Conservation (phyloP, 129 eudicot species). For the Deinandra increscens region DNA sequence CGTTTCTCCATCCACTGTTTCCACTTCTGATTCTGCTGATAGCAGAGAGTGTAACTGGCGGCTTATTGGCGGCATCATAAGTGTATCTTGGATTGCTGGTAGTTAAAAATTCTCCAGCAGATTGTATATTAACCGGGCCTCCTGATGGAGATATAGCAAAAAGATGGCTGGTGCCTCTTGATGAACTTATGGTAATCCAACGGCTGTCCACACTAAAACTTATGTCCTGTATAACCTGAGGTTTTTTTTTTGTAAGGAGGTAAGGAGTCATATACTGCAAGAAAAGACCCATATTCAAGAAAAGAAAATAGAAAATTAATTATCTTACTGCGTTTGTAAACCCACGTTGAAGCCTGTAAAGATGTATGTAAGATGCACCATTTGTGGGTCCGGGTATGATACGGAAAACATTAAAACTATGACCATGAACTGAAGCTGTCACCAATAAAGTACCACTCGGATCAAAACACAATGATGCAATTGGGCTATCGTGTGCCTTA, state of each 20-base stretch:
- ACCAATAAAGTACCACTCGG: slow-evolving; percentile 85
- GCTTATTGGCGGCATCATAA: slow-evolving; percentile 27
- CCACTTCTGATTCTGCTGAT: slow-evolving; percentile 77
- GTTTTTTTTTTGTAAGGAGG: slow-evolving; percentile 17
- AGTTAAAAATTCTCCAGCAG: slow-evolving; percentile 38
- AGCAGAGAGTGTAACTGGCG: slow-evolving; percentile 53
- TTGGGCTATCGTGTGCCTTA: slow-evolving; percentile 90
- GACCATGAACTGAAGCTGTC: slow-evolving; percentile 94
- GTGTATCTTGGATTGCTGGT: slow-evolving; percentile 30
- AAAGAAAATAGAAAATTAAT: background rate
- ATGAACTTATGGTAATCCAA: slow-evolving; percentile 91
- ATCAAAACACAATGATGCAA: slow-evolving; percentile 76
- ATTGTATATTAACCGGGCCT: slow-evolving; percentile 39
- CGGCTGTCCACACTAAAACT: slow-evolving; percentile 88
- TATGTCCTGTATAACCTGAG: slow-evolving; percentile 84
- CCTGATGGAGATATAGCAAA: slow-evolving; percentile 85
- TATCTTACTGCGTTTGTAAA: slow-evolving; percentile 78
- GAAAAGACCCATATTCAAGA: slow-evolving; percentile 16
- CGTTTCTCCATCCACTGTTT: slow-evolving; percentile 63
- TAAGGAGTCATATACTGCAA: background rate
- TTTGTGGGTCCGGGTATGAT: slow-evolving; percentile 59
- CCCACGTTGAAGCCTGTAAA: slow-evolving; percentile 91
- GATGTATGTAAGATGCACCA: slow-evolving; percentile 57
- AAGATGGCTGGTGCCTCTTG: slow-evolving; percentile 87
- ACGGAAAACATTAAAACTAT: slow-evolving; percentile 77